Evolutionary conservation across 306 rosid species (phyloP).

Genomic region (Echinosophora koreensis): DNA sequence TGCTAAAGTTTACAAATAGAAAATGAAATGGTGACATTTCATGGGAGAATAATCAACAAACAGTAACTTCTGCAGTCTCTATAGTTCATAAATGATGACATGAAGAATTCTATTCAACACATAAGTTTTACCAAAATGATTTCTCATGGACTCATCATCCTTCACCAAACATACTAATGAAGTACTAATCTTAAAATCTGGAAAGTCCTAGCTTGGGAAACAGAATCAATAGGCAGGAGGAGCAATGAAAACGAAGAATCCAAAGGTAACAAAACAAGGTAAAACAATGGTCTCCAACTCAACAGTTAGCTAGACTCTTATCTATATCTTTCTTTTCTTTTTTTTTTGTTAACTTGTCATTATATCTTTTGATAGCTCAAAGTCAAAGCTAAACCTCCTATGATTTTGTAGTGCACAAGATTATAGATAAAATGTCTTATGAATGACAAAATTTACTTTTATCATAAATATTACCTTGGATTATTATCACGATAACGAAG

Average conservation of each 20-base stretch:
- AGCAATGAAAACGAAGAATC: background rate
- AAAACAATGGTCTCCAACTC: slow-evolving; percentile 11
- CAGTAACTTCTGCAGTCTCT: background rate
- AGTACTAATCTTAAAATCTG: slow-evolving; percentile 23
- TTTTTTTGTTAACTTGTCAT: background rate
- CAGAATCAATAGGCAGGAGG: background rate
- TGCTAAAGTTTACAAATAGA: background rate
- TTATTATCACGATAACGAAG: slow-evolving; percentile 76
- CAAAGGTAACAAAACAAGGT: slow-evolving; percentile 8
- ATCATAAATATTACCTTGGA: slow-evolving; percentile 67
- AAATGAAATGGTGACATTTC: slow-evolving; percentile 1
- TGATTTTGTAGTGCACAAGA: background rate
- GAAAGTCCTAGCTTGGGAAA: slow-evolving; percentile 15
- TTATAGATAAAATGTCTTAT: background rate
- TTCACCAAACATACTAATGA: background rate
- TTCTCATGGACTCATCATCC: background rate
- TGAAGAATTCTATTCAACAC: background rate
- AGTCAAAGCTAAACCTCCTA: slow-evolving; percentile 10
- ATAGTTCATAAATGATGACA: background rate
- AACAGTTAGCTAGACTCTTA: background rate
- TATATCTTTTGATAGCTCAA: background rate
- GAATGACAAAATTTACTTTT: background rate
- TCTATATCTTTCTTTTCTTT: background rate
- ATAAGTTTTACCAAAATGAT: background rate
- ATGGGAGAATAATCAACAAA: background rate